These are phyloP conservation scores for Tricholoma saponaceum DNA, from an alignment of 768 basidiomycete genomes.

Conservation along the genomic window DNA sequence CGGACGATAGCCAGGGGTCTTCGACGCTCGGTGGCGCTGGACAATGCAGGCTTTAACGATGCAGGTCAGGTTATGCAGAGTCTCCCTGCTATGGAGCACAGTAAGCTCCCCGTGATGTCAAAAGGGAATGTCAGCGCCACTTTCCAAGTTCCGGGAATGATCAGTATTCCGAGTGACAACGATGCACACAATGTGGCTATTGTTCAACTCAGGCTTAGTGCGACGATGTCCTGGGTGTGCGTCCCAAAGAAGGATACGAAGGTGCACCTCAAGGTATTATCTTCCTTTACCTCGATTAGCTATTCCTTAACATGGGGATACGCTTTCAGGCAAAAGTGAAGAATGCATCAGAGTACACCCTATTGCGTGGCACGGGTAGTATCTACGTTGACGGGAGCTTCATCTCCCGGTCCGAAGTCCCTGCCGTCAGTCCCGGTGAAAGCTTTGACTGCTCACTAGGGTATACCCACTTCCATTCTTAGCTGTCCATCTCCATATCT, in stretches of 20 bases:
- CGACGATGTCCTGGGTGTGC: constrained; percentile 31
- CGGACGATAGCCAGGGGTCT: too few relatives aligned
- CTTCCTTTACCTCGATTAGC: background rate
- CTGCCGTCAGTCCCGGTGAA: constrained; percentile 32
- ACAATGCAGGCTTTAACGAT: too few relatives aligned
- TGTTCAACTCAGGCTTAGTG: constrained; percentile 20
- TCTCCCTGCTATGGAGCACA: background rate
- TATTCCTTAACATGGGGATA: background rate
- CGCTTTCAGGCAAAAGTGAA: constrained; percentile 29
- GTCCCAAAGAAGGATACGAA: constrained; percentile 32
- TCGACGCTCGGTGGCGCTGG: too few relatives aligned
- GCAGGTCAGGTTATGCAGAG: too few relatives aligned
- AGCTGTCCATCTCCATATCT: background rate
- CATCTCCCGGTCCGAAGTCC: constrained; percentile 30
- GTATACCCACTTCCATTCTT: constrained; percentile 13
- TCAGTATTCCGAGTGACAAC: constrained; percentile 2
- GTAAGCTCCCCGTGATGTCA: background rate
- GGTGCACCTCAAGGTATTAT: constrained; percentile 26
- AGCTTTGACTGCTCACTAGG: constrained; percentile 37
- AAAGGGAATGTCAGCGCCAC: constrained; percentile 9
- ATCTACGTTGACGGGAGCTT: constrained; percentile 41
- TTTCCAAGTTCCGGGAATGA: constrained; percentile 10
- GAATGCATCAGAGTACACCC: constrained; percentile 35
- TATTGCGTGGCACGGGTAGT: constrained; percentile 30
- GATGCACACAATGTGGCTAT: constrained; percentile 5